Base-by-base conservation (phyloP, 1,284 basidiomycete species). In the Albatrellus sp. region DNA sequence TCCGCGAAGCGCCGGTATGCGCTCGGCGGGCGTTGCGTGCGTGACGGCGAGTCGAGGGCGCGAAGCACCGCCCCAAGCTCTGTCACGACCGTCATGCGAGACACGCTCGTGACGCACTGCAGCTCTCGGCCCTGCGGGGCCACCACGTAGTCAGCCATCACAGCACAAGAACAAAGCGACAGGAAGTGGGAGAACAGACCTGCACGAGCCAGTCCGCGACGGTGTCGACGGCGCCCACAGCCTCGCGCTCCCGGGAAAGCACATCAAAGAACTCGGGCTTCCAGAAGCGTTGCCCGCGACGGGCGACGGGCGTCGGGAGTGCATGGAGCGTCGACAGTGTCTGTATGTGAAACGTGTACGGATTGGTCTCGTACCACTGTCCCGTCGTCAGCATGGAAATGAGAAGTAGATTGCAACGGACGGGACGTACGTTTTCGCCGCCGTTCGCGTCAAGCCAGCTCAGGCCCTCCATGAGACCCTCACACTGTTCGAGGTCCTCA, bases 301-400 rank as follows among this genome's bases (percentile, higher is more conserved):
- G 70, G 1, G 73, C 67, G 1, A 97, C 90, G 0, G 94, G 94
- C 1, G 78, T 78, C 0, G 94, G 94, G 1, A 98, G 72, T 2
- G 80, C 75, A 56, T 93, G 80, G 28, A 96, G 66, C 0, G 84
- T 80, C 0, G 87, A 85, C 14, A 90, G 66, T 1, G 87, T 72
- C 9, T 89, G 62, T 11, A 90, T 65, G 50, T 93, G 81, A 57
- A 98, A 93, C 12, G 80, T 75, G 58, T 97, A 86, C 0, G 90
- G 86, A 47, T 86, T 86, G 2, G 80, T 69, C 56, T 84, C 74
- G 51, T 81, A 78, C 77, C 79, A 84, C 81, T 88, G 54, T 10
- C 3, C 24, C 24, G 24, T 51, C 36, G 56, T 50, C 40, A 46
- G 11, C n/a, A 19, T 36, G 30, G 4, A 17, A 17, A 35, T 13